Evolutionary conservation across 1,284 basidiomycete genomes (phyloP).

Genomic region (Retiboletus fuscus): DNA sequence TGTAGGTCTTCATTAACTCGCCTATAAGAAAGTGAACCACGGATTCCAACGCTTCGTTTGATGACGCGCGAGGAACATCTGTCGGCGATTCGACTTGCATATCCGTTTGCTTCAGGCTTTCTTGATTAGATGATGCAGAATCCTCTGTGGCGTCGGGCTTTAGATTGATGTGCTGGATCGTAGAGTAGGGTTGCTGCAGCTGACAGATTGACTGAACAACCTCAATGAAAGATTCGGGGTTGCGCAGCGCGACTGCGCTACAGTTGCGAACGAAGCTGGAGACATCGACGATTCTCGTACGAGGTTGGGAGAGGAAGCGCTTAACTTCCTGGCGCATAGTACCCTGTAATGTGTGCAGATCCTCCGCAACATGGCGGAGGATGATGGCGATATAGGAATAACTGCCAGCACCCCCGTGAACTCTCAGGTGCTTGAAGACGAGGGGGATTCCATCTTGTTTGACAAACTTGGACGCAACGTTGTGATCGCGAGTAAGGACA

Average conservation of each 20-base stretch:
- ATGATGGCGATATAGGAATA: slow-evolving; percentile 90
- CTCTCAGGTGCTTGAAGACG: slow-evolving; percentile 76
- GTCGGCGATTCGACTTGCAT: slow-evolving; percentile 78
- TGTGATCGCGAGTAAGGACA: slow-evolving; percentile 80
- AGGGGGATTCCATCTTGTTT: slow-evolving; percentile 70
- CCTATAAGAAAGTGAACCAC: slow-evolving; percentile 79
- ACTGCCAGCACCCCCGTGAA: slow-evolving; percentile 71
- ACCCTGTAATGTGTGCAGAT: slow-evolving; percentile 69
- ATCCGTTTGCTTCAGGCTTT: slow-evolving; percentile 50
- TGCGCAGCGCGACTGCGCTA: slow-evolving; percentile 85
- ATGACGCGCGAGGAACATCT: slow-evolving; percentile 42
- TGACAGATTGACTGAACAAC: slow-evolving; percentile 78
- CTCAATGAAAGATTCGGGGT: slow-evolving; percentile 83
- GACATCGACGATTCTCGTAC: slow-evolving; percentile 79
- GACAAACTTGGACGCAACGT: slow-evolving; percentile 70
- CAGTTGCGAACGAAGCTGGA: slow-evolving; percentile 81
- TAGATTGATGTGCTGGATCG: slow-evolving; percentile 73
- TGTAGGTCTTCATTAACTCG: slow-evolving; percentile 77
- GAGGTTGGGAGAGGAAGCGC: slow-evolving; percentile 78
- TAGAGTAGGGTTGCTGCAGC: slow-evolving; percentile 74
- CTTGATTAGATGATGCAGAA: slow-evolving; percentile 39
- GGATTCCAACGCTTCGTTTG: slow-evolving; percentile 68
- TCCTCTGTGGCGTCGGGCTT: slow-evolving; percentile 55
- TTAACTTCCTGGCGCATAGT: slow-evolving; percentile 89
- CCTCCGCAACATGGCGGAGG: slow-evolving; percentile 92